A percentile compares a stretch with the other conserved stretches of the same genome.
Evolutionary conservation across 129 eudicot species (phyloP).

Genomic region (Saposhnikovia divaricata): DNA sequence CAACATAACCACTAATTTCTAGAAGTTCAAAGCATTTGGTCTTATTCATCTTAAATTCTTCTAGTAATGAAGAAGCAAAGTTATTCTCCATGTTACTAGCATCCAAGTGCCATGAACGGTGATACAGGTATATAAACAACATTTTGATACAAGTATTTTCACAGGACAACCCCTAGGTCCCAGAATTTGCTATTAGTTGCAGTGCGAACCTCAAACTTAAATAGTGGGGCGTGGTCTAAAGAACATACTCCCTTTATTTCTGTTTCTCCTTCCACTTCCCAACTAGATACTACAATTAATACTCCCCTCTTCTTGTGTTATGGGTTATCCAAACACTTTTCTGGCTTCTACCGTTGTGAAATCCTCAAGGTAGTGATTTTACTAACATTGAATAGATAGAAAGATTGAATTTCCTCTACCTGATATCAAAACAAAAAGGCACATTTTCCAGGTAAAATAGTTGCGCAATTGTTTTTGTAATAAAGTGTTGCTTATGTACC

Average conservation of each 20-base stretch:
- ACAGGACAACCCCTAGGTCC: too few relatives aligned
- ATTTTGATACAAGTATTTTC: too few relatives aligned
- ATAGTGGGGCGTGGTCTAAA: neutral
- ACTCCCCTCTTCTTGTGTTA: slow-evolving; percentile 9
- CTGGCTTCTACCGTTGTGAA: too few relatives aligned
- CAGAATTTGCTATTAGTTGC: slow-evolving; percentile 4
- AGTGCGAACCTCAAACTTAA: neutral
- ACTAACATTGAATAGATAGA: too few relatives aligned
- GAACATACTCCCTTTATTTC: neutral
- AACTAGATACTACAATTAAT: neutral
- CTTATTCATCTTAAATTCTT: slow-evolving; percentile 93
- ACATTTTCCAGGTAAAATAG: too few relatives aligned
- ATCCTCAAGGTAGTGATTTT: too few relatives aligned
- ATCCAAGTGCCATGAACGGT: slow-evolving; percentile 84
- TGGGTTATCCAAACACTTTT: too few relatives aligned
- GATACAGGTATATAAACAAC: too few relatives aligned
- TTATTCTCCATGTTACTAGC: slow-evolving; percentile 39
- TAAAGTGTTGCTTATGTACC: too few relatives aligned
- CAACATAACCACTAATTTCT: slow-evolving; percentile 83
- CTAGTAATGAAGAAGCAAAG: slow-evolving; percentile 70
- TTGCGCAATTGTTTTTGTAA: too few relatives aligned
- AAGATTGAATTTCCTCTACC: too few relatives aligned
- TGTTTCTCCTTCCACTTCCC: slow-evolving; percentile 6
- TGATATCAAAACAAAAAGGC: too few relatives aligned
- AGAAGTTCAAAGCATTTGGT: slow-evolving; percentile 85